Evolutionary conservation across 176 grass and related monocot species (phyloP).

Genomic region (Musa beccarii): DNA sequence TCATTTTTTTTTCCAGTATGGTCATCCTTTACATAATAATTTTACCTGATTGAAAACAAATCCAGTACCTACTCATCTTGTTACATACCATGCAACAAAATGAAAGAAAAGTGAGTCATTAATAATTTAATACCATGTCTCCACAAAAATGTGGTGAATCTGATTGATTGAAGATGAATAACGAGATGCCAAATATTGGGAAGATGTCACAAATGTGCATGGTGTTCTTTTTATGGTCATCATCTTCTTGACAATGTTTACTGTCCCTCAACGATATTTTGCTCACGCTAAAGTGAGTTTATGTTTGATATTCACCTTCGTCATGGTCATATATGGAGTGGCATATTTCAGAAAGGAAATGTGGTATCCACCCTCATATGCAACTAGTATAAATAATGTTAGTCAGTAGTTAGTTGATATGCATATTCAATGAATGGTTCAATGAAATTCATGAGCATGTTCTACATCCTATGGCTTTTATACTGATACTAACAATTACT

Average conservation of each 20-base stretch:
- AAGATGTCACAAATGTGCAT: background rate
- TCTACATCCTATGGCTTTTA: background rate
- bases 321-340: too few species aligned
- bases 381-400: too few species aligned
- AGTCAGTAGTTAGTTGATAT: background rate
- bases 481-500: background rate
- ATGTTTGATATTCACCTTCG: too few species aligned
- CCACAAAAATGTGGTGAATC: background rate
- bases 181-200: background rate
- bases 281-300: too few species aligned
- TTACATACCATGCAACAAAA: background rate
- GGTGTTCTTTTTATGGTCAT: constrained; percentile 5
- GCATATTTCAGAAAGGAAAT: background rate
- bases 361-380: background rate
- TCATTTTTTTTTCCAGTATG: background rate
- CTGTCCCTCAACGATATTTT: too few species aligned
- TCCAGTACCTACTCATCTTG: background rate
- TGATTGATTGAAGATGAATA: background rate
- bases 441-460: background rate
- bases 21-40: background rate
- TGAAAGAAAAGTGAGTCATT: background rate
- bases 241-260: background rate
- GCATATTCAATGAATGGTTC: background rate
- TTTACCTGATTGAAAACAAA: background rate
- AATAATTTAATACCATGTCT: background rate